Evolutionary conservation across 257 asterid genomes (phyloP), one percentile per base, ranked within the genome.

Genomic region (Scutellaria barbata): DNA sequence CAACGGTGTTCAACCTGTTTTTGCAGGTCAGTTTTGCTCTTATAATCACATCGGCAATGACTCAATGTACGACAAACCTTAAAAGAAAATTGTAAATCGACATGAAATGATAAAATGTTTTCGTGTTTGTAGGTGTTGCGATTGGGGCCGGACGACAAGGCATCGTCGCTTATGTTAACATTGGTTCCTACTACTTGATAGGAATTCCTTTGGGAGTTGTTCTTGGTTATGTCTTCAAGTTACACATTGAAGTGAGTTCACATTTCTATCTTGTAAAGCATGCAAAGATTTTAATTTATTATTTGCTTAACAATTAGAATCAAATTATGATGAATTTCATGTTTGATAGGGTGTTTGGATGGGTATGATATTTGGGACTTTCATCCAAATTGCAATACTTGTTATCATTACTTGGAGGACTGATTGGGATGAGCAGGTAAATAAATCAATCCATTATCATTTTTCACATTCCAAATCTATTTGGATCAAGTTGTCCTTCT

Each of bases 1-100:
- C 50, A 86, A 88, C 58, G 87, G 95, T 39, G 57, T 85, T 43
- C 89, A 88, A 20, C 89, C 89, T 0, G 84, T 88, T 47, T 88
- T 85, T 22, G 81, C 89, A 8, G 95, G 94, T 76, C 71, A 46
- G 63, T 47, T 10, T 13, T 14, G 4, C 7, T 43, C 16, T 7
- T 4, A 33, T 56, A 9, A 4, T 2, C 2, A 52, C 6, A 53
- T 18, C 35, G 5, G 4, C 0, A 4, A 30, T 30, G 4, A 3
- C 35, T 30, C 3, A 30, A 30, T 30, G 5, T 30, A 30, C 35
- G n/a, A n/a, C n/a, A n/a, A n/a, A n/a, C n/a, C n/a, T n/a, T n/a
- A n/a, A n/a, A n/a, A n/a, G n/a, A n/a, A n/a, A n/a, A n/a, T n/a
- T n/a, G n/a, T n/a, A n/a, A n/a, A n/a, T n/a, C n/a, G n/a, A n/a